phyloP scores from a whole-genome alignment of 192 early-diverging fungal genomes.

The Thoreauomyces humboldtii region DNA sequence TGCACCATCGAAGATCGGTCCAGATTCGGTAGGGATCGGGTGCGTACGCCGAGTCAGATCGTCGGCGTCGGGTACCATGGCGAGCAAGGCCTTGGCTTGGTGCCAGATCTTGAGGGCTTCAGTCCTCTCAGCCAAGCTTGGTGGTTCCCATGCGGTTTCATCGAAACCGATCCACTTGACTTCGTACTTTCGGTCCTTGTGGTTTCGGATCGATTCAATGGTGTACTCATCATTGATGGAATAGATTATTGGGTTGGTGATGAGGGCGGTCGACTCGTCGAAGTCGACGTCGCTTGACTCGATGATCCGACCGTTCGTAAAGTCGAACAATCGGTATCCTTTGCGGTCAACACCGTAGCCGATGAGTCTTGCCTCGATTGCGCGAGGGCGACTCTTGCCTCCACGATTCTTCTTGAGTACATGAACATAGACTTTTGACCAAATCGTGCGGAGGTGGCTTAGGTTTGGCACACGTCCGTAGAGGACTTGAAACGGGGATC shows the following conservation, averaged over 20 bases:
- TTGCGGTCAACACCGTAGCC: background rate
- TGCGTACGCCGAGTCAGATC: too few relatives aligned
- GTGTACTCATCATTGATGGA: too few relatives aligned
- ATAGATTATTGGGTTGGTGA: background rate
- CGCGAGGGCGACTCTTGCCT: background rate
- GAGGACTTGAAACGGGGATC: background rate
- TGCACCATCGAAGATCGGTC: too few relatives aligned
- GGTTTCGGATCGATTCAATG: too few relatives aligned
- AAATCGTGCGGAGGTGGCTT: slow-evolving; percentile 2
- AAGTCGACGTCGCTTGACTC: background rate
- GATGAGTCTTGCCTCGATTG: background rate
- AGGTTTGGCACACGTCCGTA: background rate
- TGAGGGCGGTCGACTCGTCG: background rate
- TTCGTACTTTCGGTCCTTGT: background rate
- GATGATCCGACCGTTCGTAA: background rate
- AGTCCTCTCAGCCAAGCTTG: too few relatives aligned
- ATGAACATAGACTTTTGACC: background rate
- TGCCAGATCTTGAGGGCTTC: too few relatives aligned
- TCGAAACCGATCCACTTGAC: background rate
- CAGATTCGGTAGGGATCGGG: too few relatives aligned
- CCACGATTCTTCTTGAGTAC: background rate
- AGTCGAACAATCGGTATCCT: background rate
- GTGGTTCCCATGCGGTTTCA: background rate
- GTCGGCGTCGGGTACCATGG: too few relatives aligned
- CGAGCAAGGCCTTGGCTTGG: too few relatives aligned